Evolutionary conservation across 495 filamentous ascomycete species (phyloP).

Genomic region (Tuber umbilicatum): DNA sequence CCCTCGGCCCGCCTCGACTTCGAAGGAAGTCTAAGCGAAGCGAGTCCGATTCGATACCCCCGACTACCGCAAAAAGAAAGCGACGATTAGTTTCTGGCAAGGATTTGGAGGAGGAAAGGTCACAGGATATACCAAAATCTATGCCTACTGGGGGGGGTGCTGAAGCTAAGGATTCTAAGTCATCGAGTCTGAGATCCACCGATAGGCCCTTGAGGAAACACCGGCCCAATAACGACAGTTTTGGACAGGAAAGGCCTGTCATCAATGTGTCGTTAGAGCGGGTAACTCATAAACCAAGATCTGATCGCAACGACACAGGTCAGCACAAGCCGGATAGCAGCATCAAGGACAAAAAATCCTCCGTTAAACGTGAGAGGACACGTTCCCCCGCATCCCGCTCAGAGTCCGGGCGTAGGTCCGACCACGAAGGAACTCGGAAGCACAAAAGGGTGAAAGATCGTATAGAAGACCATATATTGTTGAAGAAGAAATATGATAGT

Average conservation of each 20-base stretch:
- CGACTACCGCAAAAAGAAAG: conserved; percentile 27
- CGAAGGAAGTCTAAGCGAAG: conserved; percentile 35
- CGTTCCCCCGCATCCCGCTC: conserved; percentile 32
- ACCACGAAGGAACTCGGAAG: conserved; percentile 22
- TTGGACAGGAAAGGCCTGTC: conserved; percentile 16
- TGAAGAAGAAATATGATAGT: conserved; percentile 30
- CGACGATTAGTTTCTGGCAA: conserved; percentile 38
- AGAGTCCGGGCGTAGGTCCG: conserved; percentile 28
- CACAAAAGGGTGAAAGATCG: conserved; percentile 25
- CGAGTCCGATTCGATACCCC: conserved; percentile 35
- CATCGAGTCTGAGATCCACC: neutral
- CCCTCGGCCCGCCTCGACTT: conserved; percentile 33
- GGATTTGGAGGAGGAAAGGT: conserved; percentile 36
- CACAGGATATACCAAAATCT: conserved; percentile 29
- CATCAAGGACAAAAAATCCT: conserved; percentile 22
- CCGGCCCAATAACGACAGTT: conserved; percentile 23
- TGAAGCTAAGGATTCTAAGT: conserved; percentile 19
- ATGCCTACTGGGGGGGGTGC: conserved; percentile 25
- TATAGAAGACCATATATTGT: neutral
- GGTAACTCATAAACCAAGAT: conserved; percentile 19
- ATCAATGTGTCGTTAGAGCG: conserved; percentile 15
- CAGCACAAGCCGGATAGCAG: conserved; percentile 29
- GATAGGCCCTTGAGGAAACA: conserved; percentile 21
- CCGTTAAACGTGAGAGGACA: conserved; percentile 30
- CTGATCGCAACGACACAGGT: conserved; percentile 24